Conservation (phyloP, 768 basidiomycete genomes). For the Pholiota microspora region DNA sequence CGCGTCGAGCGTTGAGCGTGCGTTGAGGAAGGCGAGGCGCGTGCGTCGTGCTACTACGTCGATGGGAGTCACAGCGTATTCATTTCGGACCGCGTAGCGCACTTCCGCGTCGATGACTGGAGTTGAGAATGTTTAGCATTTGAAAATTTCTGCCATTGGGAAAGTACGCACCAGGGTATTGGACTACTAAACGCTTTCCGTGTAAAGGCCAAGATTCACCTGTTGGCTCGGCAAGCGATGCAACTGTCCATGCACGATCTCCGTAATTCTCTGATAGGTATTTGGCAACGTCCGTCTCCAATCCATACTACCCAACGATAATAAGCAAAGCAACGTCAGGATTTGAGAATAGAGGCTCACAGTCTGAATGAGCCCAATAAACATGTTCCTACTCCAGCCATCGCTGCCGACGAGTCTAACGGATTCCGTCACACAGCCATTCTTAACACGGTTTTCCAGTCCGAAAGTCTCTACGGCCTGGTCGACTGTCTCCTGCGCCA, state of each 20-base stretch:
- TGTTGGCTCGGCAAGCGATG: slow-evolving; percentile 74
- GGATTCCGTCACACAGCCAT: slow-evolving; percentile 74
- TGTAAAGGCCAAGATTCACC: slow-evolving; percentile 85
- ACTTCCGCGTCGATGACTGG: slow-evolving; percentile 91
- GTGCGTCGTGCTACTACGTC: slow-evolving; percentile 93
- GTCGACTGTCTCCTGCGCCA: slow-evolving; percentile 96
- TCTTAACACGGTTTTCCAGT: slow-evolving; percentile 51
- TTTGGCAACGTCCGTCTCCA: slow-evolving; percentile 89
- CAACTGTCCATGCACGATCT: slow-evolving; percentile 95
- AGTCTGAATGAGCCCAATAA: slow-evolving; percentile 90
- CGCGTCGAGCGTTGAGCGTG: slow-evolving; percentile 76
- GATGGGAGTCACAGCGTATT: slow-evolving; percentile 90
- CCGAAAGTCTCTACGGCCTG: slow-evolving; percentile 77
- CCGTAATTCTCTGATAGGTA: slow-evolving; percentile 95
- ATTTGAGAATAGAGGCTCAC: slow-evolving; percentile 39
- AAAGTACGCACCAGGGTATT: slow-evolving; percentile 68
- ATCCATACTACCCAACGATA: slow-evolving; percentile 59
- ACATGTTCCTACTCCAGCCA: slow-evolving; percentile 95
- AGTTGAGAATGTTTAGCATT: neutral
- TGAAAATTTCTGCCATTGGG: neutral
- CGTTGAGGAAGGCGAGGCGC: slow-evolving; percentile 91
- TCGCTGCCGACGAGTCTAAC: slow-evolving; percentile 89
- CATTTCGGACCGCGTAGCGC: slow-evolving; percentile 81
- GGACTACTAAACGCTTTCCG: slow-evolving; percentile 65
- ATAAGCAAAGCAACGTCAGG: neutral